Evolutionary conservation across 2,329 filamentous ascomycete genomes (phyloP), one percentile per base, ranked within the genome.

Genomic region (Colletotrichum somersetense): DNA sequence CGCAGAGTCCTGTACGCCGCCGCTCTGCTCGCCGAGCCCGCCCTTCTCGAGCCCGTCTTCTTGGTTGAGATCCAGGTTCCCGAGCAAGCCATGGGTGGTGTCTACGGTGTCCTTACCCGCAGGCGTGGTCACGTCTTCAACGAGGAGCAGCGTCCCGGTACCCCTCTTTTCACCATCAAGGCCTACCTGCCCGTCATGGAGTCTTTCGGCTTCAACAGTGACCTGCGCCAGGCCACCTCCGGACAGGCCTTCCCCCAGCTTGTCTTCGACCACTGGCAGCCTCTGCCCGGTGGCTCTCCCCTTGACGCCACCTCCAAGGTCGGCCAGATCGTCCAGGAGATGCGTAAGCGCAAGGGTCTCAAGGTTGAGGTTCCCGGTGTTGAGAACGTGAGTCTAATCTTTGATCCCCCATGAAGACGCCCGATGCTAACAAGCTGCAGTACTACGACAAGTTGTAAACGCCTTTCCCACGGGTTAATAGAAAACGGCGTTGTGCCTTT

Each of bases 281-380:
- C 96, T 80, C 91, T 98, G 79, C 94, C 95, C 79, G 96, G 96
- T 91, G 96, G 96, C 80, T 96, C 93, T 79, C 92, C 94, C 78
- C 90, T 98, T 81, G 96, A 99, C 86, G 77, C 85, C 83, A 92
- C 91, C 81, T 91, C 90, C 81, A 94, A 95, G 90, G 89, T 92
- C 80, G 96, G 95, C 83, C 85, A 90, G 83, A 89, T 98, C 80
- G 94, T 98, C 79, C 87, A 89, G 83, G 90, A 92, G 73, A 97
- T 97, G 92, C 95, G 96, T 84, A 98, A 98, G 92, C 94, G 96
- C 88, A 99, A 99, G 94, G 96, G 96, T 94, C 89, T 99, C 90
- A 99, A 99, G 94, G 87, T 92, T 82, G 91, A 94, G 81, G 93
- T 98, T 83, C 96, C 96, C 80, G 93, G 92, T 84, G 92, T 95